A percentile compares a stretch with the other conserved stretches of the same genome.
Conservation (phyloP, 352 stramenopile genomes). For the Phytophthora nicotianae region DNA sequence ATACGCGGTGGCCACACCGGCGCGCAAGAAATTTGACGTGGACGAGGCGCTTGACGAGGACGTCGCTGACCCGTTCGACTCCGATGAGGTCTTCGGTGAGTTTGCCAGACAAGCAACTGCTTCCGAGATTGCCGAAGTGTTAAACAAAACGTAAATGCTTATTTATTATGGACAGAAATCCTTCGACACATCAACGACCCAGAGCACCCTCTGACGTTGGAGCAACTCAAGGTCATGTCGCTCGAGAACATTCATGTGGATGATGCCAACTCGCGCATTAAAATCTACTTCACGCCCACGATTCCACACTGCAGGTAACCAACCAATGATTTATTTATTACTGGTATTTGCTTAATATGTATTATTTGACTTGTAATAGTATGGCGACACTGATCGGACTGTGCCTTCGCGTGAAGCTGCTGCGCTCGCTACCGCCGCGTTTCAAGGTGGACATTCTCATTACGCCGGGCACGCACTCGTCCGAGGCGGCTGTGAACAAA, state of each 20-base stretch:
- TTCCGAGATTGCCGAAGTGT: too few species aligned
- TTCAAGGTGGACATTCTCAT: conserved; percentile 96
- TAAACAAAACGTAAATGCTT: background rate
- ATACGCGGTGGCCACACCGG: conserved; percentile 70
- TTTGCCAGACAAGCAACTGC: conserved; percentile 1
- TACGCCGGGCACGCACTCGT: conserved; percentile 94
- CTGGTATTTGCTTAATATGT: conserved; percentile 3
- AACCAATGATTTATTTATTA: background rate
- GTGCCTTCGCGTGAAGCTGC: conserved; percentile 95
- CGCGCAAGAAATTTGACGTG: conserved; percentile 66
- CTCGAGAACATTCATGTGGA: conserved; percentile 91
- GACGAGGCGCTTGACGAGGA: conserved; percentile 69
- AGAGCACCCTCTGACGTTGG: conserved; percentile 93
- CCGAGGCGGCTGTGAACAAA: conserved; percentile 96
- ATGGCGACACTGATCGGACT: conserved; percentile 98
- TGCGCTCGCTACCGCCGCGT: conserved; percentile 91
- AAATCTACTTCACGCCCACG: conserved; percentile 93
- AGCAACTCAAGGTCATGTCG: conserved; percentile 94
- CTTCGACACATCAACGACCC: conserved; percentile 92
- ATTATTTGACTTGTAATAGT: conserved; percentile 34
- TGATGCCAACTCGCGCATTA: conserved; percentile 77
- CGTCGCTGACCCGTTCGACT: conserved; percentile 76
- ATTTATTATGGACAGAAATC: conserved; percentile 53
- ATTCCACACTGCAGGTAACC: conserved; percentile 95
- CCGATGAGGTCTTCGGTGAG: conserved; percentile 87